Evolutionary conservation across 192 early-diverging fungal genomes (phyloP).

Genomic region (Coemansia sp.): DNA sequence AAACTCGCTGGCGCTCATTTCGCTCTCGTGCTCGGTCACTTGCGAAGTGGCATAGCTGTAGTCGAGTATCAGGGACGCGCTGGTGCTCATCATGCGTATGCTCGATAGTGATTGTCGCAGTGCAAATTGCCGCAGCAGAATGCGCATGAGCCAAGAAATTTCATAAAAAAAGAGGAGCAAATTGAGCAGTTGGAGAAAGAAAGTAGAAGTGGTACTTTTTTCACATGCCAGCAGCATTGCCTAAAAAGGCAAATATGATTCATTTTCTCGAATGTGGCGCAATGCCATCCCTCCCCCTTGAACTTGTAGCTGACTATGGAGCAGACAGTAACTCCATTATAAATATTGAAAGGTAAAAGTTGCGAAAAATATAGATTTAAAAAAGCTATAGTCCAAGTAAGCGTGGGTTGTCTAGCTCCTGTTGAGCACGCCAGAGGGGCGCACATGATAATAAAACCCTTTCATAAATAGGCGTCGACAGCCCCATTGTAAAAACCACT

Average conservation of each 20-base stretch:
- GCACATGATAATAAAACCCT: no score
- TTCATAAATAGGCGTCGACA: no score
- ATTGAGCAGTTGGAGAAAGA: neutral
- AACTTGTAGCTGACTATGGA: no score
- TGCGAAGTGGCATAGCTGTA: conserved; percentile 21
- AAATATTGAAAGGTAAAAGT: no score
- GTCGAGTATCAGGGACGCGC: conserved; percentile 28
- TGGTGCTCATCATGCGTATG: conserved; percentile 11
- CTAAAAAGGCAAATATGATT: neutral
- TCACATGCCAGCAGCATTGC: no score
- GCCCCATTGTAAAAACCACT: no score
- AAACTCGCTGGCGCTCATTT: conserved; percentile 31
- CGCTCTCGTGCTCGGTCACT: conserved; percentile 14
- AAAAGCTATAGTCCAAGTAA: no score
- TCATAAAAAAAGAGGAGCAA: neutral
- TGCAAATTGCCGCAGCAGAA: neutral
- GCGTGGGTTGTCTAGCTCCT: no score
- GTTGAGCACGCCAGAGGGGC: no score
- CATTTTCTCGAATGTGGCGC: neutral
- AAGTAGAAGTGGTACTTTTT: neutral
- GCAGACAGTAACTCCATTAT: no score
- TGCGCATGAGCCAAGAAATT: neutral
- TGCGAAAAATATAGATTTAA: no score
- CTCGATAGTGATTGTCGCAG: neutral
- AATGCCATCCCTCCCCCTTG: no score